Evolutionary conservation across 306 rosid species (phyloP).

Genomic region (Quercus ilex): DNA sequence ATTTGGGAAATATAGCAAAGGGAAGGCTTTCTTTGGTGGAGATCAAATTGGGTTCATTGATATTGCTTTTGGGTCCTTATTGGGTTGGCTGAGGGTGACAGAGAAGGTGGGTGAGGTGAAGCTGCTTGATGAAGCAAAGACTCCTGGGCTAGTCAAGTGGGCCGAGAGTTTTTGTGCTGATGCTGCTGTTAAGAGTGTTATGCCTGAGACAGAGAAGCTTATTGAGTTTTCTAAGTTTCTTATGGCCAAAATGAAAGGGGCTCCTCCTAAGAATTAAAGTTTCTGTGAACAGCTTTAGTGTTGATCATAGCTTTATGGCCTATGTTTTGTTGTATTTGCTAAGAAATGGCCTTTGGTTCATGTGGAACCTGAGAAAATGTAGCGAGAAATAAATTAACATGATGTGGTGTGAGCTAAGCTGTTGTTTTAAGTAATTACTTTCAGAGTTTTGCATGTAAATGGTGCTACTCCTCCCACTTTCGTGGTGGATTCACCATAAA

Average conservation of each 20-base stretch:
- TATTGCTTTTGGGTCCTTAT: conserved; percentile 49
- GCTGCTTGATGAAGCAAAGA: conserved; percentile 33
- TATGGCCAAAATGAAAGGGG: conserved; percentile 12
- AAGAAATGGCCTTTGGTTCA: background rate
- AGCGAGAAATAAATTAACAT: background rate
- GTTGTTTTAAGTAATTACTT: too few species aligned
- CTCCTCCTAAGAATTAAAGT: background rate
- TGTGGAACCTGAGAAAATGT: background rate
- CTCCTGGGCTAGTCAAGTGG: conserved; percentile 49
- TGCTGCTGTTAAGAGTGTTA: conserved; percentile 38
- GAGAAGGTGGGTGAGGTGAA: conserved; percentile 36
- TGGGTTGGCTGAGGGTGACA: conserved; percentile 50
- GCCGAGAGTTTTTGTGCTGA: conserved; percentile 34
- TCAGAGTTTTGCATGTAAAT: too few species aligned
- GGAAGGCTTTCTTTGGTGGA: conserved; percentile 53
- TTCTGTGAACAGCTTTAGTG: background rate
- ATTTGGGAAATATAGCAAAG: conserved; percentile 38
- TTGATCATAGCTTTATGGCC: background rate
- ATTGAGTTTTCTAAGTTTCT: conserved; percentile 34
- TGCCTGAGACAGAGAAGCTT: conserved; percentile 56
- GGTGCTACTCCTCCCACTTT: too few species aligned
- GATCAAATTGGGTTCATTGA: conserved; percentile 53
- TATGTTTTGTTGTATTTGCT: background rate
- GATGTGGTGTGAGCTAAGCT: background rate
- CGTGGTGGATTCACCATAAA: too few species aligned